Conservation (phyloP, 1,284 basidiomycete genomes). For the Ustilago esculenta region DNA sequence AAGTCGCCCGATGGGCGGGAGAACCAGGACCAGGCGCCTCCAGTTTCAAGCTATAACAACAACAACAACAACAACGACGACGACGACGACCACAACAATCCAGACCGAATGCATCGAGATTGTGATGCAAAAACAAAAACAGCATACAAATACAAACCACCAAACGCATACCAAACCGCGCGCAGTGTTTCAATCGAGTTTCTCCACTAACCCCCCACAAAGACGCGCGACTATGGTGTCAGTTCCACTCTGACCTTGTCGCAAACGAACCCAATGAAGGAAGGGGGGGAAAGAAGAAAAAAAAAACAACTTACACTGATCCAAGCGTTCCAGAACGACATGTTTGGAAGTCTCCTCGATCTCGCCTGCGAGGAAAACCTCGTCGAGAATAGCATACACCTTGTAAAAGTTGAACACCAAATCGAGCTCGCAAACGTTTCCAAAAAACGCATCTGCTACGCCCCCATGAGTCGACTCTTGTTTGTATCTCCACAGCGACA, state of each 20-base stretch:
- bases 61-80: too few species aligned
- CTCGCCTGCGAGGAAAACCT: constrained; percentile 98
- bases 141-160: constrained; percentile 20
- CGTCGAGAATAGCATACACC: constrained; percentile 95
- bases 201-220: constrained; percentile 21
- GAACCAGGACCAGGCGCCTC: constrained; percentile 26
- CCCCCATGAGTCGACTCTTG: too few species aligned
- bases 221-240: too few species aligned
- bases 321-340: constrained; percentile 87
- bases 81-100: too few species aligned
- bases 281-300: neutral
- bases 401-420: constrained; percentile 99
- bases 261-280: too few species aligned
- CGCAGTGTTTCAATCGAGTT: constrained; percentile 25
- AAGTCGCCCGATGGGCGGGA: constrained; percentile 31
- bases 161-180: too few species aligned
- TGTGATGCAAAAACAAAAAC: too few species aligned
- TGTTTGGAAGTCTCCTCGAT: constrained; percentile 98
- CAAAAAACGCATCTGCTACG: constrained; percentile 84
- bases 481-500: too few species aligned
- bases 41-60: constrained; percentile 37
- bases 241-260: too few species aligned
- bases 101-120: too few species aligned
- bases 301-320: constrained; percentile 67
- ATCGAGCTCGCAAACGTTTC: constrained; percentile 95